Conservation (phyloP, 306 rosid genomes). For the Calophaca sinica region DNA sequence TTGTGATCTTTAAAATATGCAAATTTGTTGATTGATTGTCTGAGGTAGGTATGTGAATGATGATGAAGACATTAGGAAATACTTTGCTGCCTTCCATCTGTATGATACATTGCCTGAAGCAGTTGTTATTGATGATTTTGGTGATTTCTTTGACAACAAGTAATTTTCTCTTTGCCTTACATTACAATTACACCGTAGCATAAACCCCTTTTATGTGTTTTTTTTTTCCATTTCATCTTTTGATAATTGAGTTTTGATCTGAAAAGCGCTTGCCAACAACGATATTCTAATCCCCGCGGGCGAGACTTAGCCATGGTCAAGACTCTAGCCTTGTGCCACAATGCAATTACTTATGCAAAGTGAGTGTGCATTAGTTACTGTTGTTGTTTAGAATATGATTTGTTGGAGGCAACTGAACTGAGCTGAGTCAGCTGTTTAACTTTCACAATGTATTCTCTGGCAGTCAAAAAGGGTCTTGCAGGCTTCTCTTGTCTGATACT, state of each 20-base stretch:
- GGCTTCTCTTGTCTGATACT: constrained; percentile 82
- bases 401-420: neutral
- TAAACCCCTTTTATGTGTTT: neutral
- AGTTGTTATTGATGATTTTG: constrained; percentile 82
- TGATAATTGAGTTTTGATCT: constrained; percentile 13
- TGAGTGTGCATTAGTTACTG: constrained; percentile 45
- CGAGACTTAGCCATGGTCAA: constrained; percentile 90
- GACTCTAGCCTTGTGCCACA: constrained; percentile 81
- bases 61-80: constrained; percentile 78
- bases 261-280: constrained; percentile 77
- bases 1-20: neutral
- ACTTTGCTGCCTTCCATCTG: constrained; percentile 91
- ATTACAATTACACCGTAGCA: neutral
- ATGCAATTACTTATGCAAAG: constrained; percentile 79
- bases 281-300: constrained; percentile 70
- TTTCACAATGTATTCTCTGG: constrained; percentile 27
- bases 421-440: neutral
- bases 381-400: neutral
- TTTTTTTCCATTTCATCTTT: neutral
- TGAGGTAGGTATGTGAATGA: constrained; percentile 71
- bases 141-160: constrained; percentile 78
- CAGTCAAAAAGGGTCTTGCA: constrained; percentile 74
- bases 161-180: constrained; percentile 10
- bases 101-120: constrained; percentile 68
- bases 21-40: neutral